A percentile compares a stretch with the other conserved stretches of the same genome.
Conservation (phyloP, 2,329 filamentous ascomycete genomes). For the Hypoxylon sp. region DNA sequence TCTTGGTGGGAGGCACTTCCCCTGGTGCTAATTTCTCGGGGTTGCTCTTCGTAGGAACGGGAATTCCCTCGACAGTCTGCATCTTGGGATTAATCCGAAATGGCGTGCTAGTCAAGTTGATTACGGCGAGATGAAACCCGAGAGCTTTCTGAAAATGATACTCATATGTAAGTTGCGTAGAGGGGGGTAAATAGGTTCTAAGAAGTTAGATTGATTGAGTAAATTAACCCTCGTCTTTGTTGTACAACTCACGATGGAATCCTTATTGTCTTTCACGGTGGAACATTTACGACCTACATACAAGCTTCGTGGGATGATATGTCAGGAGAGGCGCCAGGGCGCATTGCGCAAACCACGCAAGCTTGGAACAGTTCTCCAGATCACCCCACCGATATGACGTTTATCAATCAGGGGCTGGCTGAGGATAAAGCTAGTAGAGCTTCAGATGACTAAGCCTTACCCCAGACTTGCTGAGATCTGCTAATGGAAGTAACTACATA, state of each 20-base stretch:
- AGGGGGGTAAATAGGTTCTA: too few species aligned
- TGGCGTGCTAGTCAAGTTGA: conserved; percentile 1
- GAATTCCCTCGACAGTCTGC: conserved; percentile 37
- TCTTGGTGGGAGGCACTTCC: conserved; percentile 26
- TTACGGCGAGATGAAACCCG: background rate
- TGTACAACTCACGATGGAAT: too few species aligned
- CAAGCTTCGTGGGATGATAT: conserved; percentile 8
- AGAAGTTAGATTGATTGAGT: too few species aligned
- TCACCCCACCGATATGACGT: conserved; percentile 28
- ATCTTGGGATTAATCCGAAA: conserved; percentile 21
- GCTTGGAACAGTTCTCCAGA: too few species aligned
- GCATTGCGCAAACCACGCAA: conserved; percentile 3
- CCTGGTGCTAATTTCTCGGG: conserved; percentile 15
- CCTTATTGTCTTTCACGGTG: too few species aligned
- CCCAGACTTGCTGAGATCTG: conserved; percentile 7
- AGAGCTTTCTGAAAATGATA: background rate
- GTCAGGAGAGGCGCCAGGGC: conserved; percentile 3
- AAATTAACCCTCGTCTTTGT: too few species aligned
- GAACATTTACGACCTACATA: too few species aligned
- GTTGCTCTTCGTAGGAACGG: conserved; percentile 15
- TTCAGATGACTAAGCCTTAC: conserved; percentile 17
- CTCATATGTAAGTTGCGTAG: conserved; percentile 6
- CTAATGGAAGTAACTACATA: too few species aligned
- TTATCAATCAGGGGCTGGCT: conserved; percentile 5
- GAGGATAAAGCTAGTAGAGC: conserved; percentile 5